Conservation (phyloP, 441 rosid genomes). For the Mallotus japonicus region DNA sequence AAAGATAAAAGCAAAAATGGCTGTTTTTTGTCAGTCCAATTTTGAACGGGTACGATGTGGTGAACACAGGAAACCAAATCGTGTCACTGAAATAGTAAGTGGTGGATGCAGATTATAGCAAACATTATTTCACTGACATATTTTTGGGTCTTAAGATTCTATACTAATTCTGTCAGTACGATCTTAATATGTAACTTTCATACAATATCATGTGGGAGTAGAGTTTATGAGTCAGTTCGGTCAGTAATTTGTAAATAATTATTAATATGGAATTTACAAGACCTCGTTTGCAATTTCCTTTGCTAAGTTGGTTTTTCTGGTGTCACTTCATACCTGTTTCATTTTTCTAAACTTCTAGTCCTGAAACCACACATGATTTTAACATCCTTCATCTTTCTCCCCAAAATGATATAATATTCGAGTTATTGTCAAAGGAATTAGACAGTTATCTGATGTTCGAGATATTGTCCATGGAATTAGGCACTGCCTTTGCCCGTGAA, state of each 20-base stretch:
- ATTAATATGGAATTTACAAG: not conserved
- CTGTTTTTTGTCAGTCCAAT: constrained; percentile 27
- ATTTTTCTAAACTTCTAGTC: too few species aligned
- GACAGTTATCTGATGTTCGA: too few species aligned
- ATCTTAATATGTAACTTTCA: constrained; percentile 19
- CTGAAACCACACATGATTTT: too few species aligned
- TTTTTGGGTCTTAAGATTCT: constrained; percentile 10
- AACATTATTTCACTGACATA: constrained; percentile 16
- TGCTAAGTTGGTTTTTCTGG: too few species aligned
- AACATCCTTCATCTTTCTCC: too few species aligned
- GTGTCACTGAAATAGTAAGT: constrained; percentile 23
- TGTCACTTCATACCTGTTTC: too few species aligned
- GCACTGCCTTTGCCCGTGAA: too few species aligned
- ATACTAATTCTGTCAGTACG: constrained; percentile 24
- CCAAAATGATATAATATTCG: too few species aligned
- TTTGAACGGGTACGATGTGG: constrained; percentile 17
- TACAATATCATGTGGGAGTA: not conserved
- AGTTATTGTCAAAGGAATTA: too few species aligned
- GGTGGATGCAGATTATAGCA: constrained; percentile 26
- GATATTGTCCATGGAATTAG: too few species aligned
- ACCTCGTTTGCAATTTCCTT: not conserved
- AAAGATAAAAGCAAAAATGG: constrained; percentile 27
- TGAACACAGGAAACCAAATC: constrained; percentile 16
- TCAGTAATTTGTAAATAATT: constrained; percentile 26
- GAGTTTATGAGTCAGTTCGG: constrained; percentile 10